Conservation (phyloP, 129 eudicot genomes). For the Calendula officinalis region DNA sequence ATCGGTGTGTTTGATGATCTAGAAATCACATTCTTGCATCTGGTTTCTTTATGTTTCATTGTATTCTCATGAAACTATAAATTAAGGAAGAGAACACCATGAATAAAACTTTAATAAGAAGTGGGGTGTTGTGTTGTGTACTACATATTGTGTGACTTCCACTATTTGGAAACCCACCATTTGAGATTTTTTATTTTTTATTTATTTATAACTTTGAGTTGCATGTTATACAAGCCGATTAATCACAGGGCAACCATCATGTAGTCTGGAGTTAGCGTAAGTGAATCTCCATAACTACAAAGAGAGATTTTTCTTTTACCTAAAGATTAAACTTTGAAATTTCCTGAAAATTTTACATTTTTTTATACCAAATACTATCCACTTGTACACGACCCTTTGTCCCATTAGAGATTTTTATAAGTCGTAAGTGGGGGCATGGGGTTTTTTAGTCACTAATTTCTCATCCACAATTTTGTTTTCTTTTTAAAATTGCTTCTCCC, state of each 20-base stretch:
- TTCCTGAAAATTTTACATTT: too few relatives aligned
- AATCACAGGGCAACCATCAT: too few relatives aligned
- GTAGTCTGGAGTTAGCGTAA: too few relatives aligned
- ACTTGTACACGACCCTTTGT: too few relatives aligned
- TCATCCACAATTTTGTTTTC: constrained; percentile 25
- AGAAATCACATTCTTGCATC: constrained; percentile 22
- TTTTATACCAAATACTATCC: too few relatives aligned
- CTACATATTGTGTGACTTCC: constrained; percentile 34
- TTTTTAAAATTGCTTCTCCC: constrained; percentile 23
- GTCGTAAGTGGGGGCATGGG: constrained; percentile 29
- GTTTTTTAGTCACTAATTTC: constrained; percentile 36
- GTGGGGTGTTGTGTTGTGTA: constrained; percentile 23
- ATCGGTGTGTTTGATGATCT: constrained; percentile 37
- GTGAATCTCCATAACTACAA: too few relatives aligned
- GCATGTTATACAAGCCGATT: too few relatives aligned
- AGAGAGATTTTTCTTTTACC: too few relatives aligned
- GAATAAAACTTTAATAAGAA: constrained; percentile 34
- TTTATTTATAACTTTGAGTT: too few relatives aligned
- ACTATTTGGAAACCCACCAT: constrained; percentile 25
- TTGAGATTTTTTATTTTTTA: background rate
- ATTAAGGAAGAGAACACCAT: constrained; percentile 28
- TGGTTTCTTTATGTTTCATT: constrained; percentile 26
- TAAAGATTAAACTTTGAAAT: too few relatives aligned
- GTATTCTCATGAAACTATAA: constrained; percentile 24
- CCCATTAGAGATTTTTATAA: constrained; percentile 7